phyloP scores from a whole-genome alignment of 768 basidiomycete genomes.

The Termitomyces sp. region DNA sequence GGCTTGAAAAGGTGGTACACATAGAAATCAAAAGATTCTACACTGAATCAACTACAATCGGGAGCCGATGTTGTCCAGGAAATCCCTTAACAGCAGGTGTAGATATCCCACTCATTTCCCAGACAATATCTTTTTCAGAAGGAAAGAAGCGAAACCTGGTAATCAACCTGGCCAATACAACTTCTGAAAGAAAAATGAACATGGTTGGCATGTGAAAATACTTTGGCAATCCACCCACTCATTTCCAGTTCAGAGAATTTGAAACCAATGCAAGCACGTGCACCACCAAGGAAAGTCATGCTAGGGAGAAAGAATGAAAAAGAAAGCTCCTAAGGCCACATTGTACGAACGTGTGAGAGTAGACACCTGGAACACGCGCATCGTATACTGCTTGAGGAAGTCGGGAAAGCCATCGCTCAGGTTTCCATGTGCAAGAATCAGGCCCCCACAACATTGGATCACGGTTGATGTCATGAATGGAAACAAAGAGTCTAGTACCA shows the following conservation, averaged over 20 bases:
- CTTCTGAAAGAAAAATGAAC: conserved; percentile 15
- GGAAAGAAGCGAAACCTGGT: conserved; percentile 21
- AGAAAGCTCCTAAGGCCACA: not conserved
- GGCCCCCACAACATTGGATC: conserved; percentile 40
- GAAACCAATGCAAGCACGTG: conserved; percentile 45
- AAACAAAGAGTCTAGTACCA: conserved; percentile 32
- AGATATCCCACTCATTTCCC: conserved; percentile 24
- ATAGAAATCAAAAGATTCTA: not conserved
- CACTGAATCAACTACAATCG: not conserved
- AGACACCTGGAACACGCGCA: conserved; percentile 39
- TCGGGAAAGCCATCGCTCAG: conserved; percentile 41
- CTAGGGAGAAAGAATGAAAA: conserved; percentile 14
- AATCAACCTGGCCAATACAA: conserved; percentile 22
- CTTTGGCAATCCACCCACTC: conserved; percentile 24
- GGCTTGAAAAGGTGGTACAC: no score
- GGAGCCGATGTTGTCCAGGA: conserved; percentile 5
- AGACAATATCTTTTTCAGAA: conserved; percentile 20
- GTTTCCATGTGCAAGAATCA: conserved; percentile 47
- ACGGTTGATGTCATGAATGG: conserved; percentile 32
- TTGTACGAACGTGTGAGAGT: conserved; percentile 32
- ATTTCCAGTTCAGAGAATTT: conserved; percentile 52
- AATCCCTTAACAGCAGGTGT: conserved; percentile 16
- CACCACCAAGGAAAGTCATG: conserved; percentile 41
- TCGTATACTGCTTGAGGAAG: conserved; percentile 30
- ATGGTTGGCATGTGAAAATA: not conserved